Conservation (phyloP, 2,329 filamentous ascomycete species). For the Colletotrichum musae region DNA sequence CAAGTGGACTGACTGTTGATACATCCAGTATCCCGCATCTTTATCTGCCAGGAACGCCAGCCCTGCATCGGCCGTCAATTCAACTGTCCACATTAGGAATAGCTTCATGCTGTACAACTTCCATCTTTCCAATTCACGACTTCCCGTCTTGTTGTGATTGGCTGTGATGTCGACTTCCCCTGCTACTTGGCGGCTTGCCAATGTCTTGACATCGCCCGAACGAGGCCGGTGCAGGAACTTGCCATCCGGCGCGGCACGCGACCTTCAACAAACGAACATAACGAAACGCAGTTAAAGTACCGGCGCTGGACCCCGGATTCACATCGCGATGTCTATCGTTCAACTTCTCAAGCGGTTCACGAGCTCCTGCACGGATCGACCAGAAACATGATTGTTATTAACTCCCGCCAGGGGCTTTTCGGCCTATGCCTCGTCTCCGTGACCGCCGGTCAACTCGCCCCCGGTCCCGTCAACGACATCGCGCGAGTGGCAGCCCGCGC, state of each 20-base stretch:
- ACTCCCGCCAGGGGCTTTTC: neutral
- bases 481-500: neutral
- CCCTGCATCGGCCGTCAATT: too few relatives aligned
- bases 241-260: too few relatives aligned
- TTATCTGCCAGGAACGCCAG: too few relatives aligned
- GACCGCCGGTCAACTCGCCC: neutral
- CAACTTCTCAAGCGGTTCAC: too few relatives aligned
- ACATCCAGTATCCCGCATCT: too few relatives aligned
- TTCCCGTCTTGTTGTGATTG: neutral
- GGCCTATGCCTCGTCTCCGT: neutral
- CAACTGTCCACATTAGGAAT: neutral
- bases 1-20: too few relatives aligned
- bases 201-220: neutral
- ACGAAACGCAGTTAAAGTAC: neutral
- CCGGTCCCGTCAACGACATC: neutral
- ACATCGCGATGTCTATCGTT: neutral
- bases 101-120: neutral
- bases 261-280: neutral
- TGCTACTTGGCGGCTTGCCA: neutral
- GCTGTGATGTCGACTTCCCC: neutral
- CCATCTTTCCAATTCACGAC: neutral
- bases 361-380: too few relatives aligned
- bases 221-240: neutral
- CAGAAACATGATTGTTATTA: neutral
- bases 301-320: too few relatives aligned